Base-by-base conservation (phyloP, 352 stramenopile species). In the Phytophthora citricola region DNA sequence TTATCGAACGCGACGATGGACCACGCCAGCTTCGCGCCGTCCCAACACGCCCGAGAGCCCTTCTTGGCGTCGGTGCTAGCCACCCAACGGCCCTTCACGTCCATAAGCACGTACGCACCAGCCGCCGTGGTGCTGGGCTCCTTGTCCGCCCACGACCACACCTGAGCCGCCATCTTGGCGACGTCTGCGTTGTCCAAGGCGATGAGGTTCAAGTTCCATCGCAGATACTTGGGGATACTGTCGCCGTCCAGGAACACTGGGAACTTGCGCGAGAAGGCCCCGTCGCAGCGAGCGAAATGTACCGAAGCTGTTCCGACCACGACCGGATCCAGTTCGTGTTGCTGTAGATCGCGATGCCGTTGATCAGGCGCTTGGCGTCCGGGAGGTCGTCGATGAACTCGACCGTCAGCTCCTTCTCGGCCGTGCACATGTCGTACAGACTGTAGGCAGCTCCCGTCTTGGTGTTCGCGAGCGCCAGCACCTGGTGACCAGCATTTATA, bases 191-290 rank as follows among this genome's bases (percentile, higher is more conserved):
- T 71, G 36, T 87, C 79, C 0, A 80, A 58, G 20, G 77, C 74
- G 17, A 91, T 74, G n/a, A 89, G 62, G 44, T 89, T 86, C 12
- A 85, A 24, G 58, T 87, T 85, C 78, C 78, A 87, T 2, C 79
- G 73, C 15, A 88, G 43, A 53, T 76, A 85, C 46, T 85, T 85
- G 32, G 65, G 69, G 1, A 83, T 77, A 44, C 79, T 87, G 11
- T 69, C 47, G 10, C 63, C 43, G 12, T 77, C 71, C 15, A 88
- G 62, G 48, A 73, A 76, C 8, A 80, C 69, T 1, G 72, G 63
- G 14, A 77, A 47, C 1, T 65, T 39, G 1, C 71, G 49, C 8
- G 65, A 71, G 0, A 87, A 14, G 9, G 58, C 26, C 39, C 73
- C 1, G 26, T 58, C 5, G 74, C 58, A 36, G 65, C 63, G 1